phyloP scores from a whole-genome alignment of 345 rosid genomes.

The Boechera retrofracta region DNA sequence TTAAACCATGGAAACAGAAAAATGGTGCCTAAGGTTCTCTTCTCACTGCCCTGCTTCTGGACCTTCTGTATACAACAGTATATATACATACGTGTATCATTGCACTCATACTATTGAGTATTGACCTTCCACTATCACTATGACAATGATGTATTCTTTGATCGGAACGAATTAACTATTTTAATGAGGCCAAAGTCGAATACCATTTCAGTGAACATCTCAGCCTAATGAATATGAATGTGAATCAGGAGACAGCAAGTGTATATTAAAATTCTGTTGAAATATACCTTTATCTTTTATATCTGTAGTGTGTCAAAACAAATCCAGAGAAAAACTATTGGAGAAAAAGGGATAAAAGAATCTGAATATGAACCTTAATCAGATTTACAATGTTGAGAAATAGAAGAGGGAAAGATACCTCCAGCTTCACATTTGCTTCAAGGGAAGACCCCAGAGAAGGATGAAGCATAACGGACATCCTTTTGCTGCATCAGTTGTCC shows the following conservation, averaged over 20 bases:
- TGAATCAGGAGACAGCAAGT: background rate
- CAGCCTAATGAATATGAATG: constrained; percentile 15
- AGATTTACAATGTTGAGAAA: constrained; percentile 44
- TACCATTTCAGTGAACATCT: constrained; percentile 6
- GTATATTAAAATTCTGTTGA: constrained; percentile 19
- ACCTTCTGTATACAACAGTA: constrained; percentile 39
- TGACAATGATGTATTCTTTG: constrained; percentile 36
- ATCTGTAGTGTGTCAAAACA: constrained; percentile 43
- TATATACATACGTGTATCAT: constrained; percentile 36
- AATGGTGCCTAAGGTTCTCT: constrained; percentile 63
- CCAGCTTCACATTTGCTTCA: constrained; percentile 41
- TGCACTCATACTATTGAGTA: background rate
- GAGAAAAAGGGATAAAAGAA: constrained; percentile 38
- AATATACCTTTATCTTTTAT: constrained; percentile 39
- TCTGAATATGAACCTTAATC: constrained; percentile 40
- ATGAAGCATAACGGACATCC: constrained; percentile 27
- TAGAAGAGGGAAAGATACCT: constrained; percentile 40
- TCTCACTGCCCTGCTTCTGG: constrained; percentile 14
- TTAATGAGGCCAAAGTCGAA: background rate
- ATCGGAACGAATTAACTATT: constrained; percentile 19
- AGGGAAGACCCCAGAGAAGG: constrained; percentile 31
- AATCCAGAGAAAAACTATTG: constrained; percentile 29
- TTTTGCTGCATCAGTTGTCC: constrained; percentile 13
- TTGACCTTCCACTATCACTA: constrained; percentile 21
- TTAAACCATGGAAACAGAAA: constrained; percentile 82